Evolutionary conservation across 768 basidiomycete genomes (phyloP).

Genomic region (Suillus spraguei): DNA sequence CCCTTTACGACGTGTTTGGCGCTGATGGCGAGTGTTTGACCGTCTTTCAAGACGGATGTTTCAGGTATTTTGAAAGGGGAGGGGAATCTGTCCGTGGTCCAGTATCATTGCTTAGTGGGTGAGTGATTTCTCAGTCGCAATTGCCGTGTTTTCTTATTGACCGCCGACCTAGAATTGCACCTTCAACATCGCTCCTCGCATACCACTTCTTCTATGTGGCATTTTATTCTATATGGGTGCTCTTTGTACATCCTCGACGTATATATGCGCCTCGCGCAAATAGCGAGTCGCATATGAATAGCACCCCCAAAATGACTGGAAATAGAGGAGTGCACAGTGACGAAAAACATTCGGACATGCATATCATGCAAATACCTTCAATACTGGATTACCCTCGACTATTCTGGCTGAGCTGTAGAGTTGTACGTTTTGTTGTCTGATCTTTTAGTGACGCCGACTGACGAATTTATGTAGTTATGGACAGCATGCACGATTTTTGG

Average conservation of each 20-base stretch:
- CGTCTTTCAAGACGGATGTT: constrained; percentile 81
- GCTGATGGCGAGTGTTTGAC: constrained; percentile 81
- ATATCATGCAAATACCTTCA: constrained; percentile 42
- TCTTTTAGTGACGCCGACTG: not conserved
- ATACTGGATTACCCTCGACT: constrained; percentile 72
- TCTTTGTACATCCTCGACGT: constrained; percentile 68
- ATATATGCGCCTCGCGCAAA: constrained; percentile 29
- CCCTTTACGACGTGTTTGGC: constrained; percentile 92
- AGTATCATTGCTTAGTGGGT: constrained; percentile 90
- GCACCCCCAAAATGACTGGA: not conserved
- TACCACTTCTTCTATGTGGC: constrained; percentile 97
- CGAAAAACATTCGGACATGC: constrained; percentile 34
- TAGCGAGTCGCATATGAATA: constrained; percentile 11
- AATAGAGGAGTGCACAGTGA: not conserved
- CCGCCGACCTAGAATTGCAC: constrained; percentile 57
- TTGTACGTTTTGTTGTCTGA: constrained; percentile 55
- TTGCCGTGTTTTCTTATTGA: not conserved
- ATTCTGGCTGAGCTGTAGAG: constrained; percentile 58
- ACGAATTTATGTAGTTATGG: constrained; percentile 68
- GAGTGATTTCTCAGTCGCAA: constrained; percentile 27
- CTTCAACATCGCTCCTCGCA: constrained; percentile 79
- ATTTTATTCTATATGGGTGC: constrained; percentile 81
- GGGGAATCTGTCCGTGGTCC: constrained; percentile 89
- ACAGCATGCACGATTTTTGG: constrained; percentile 89
- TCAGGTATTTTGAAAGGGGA: constrained; percentile 95